phyloP scores from a whole-genome alignment of 371 early-diverging fungal genomes.

The Dinochytrium kinnereticum region DNA sequence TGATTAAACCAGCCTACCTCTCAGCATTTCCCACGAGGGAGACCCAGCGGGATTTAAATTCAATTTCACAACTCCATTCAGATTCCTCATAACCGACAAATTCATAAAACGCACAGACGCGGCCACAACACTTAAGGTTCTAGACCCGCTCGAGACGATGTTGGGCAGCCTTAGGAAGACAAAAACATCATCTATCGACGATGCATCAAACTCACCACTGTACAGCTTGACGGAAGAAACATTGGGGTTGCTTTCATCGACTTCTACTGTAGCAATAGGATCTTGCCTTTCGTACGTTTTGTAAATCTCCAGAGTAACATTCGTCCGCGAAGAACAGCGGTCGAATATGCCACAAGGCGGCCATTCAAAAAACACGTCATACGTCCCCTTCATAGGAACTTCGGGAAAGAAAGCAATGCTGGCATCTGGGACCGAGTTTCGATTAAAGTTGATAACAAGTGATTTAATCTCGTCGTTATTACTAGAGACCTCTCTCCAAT shows the following conservation, averaged over 20 bases:
- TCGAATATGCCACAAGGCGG: slow-evolving; percentile 14
- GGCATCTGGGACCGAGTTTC: neutral
- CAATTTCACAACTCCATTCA: neutral
- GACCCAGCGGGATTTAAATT: neutral
- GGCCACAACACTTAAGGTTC: slow-evolving; percentile 1
- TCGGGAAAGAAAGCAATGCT: neutral
- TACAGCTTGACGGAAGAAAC: neutral
- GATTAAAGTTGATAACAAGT: neutral
- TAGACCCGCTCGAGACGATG: neutral
- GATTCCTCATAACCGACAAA: neutral
- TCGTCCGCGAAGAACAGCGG: neutral
- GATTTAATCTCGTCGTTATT: too few species aligned
- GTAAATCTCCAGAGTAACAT: neutral
- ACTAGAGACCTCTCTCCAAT: neutral
- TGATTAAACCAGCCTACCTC: neutral
- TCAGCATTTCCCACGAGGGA: neutral
- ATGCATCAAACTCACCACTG: neutral
- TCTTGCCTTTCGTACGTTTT: neutral
- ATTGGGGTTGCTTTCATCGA: neutral
- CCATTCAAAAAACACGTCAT: neutral
- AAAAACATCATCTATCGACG: neutral
- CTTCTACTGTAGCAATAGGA: neutral
- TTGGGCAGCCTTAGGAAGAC: neutral
- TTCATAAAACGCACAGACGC: neutral
- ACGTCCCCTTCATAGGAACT: neutral